phyloP scores from a whole-genome alignment of 176 grass and related monocot species.

The Juncus inflexus region DNA sequence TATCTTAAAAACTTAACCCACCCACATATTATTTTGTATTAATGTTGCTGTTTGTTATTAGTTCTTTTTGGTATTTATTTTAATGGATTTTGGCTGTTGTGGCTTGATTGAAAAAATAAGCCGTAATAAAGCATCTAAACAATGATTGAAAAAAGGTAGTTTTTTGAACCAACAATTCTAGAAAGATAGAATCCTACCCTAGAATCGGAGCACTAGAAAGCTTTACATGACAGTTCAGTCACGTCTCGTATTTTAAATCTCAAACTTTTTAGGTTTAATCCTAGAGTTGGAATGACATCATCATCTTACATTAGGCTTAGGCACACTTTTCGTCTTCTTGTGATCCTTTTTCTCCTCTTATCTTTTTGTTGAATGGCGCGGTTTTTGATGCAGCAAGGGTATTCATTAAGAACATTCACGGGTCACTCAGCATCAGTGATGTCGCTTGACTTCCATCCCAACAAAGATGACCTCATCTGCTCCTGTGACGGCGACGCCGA shows the following conservation, averaged over 20 bases:
- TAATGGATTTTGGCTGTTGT: too few relatives aligned
- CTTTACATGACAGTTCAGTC: too few relatives aligned
- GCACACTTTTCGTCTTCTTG: neutral
- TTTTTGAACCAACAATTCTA: too few relatives aligned
- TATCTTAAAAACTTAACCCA: neutral
- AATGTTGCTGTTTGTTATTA: neutral
- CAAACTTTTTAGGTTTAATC: too few relatives aligned
- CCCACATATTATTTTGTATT: neutral
- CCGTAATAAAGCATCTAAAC: too few relatives aligned
- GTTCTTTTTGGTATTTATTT: too few relatives aligned
- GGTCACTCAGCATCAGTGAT: constrained; percentile 87
- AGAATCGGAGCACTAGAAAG: too few relatives aligned
- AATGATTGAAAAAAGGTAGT: too few relatives aligned
- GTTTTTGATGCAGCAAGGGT: constrained; percentile 57
- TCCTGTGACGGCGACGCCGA: constrained; percentile 87
- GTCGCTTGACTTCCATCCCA: constrained; percentile 97
- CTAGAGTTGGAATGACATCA: too few relatives aligned
- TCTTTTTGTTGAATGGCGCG: constrained; percentile 17
- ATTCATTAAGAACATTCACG: constrained; percentile 93
- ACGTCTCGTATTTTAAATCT: neutral
- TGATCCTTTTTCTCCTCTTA: neutral
- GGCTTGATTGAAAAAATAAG: too few relatives aligned
- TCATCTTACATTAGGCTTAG: neutral
- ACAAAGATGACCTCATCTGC: constrained; percentile 97
- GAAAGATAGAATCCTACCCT: too few relatives aligned